Evolutionary conservation across 2,329 filamentous ascomycete species (phyloP).

Genomic region (Xylariomycetidae sp.): DNA sequence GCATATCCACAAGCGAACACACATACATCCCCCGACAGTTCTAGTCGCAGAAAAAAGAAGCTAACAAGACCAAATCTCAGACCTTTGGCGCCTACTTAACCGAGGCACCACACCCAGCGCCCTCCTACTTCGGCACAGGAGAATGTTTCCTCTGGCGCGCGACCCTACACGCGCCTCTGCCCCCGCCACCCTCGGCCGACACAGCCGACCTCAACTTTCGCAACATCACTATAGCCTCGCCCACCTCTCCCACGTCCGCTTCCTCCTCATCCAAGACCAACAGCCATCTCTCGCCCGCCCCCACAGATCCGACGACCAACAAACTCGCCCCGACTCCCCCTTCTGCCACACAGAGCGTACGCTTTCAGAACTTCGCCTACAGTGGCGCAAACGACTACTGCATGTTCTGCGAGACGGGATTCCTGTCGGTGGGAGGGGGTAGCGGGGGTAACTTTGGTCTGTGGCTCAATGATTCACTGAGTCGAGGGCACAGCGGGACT

Average conservation of each 20-base stretch:
- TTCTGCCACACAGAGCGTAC: conserved; percentile 63
- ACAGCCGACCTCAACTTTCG: conserved; percentile 41
- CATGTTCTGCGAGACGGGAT: conserved; percentile 85
- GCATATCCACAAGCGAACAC: not conserved
- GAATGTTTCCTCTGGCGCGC: conserved; percentile 93
- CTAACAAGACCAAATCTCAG: conserved; percentile 29
- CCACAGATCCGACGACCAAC: conserved; percentile 20
- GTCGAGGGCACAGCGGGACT: conserved; percentile 74
- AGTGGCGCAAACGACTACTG: conserved; percentile 95
- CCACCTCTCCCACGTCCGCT: conserved; percentile 18
- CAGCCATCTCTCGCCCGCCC: conserved; percentile 29
- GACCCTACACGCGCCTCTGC: conserved; percentile 60
- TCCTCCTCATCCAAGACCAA: conserved; percentile 12
- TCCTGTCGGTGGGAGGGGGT: conserved; percentile 68
- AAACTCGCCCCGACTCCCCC: conserved; percentile 13
- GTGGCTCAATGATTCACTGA: conserved; percentile 85
- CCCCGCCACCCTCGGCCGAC: conserved; percentile 62
- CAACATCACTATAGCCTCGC: conserved; percentile 34
- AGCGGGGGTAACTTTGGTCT: conserved; percentile 87
- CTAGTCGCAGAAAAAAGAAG: not conserved
- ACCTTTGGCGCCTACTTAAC: conserved; percentile 93
- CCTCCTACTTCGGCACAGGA: conserved; percentile 91
- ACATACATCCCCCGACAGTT: not conserved
- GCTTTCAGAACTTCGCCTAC: conserved; percentile 97
- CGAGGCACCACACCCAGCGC: conserved; percentile 73